Conservation (phyloP, 2,329 filamentous ascomycete species). For the Blumeriella jaapii region DNA sequence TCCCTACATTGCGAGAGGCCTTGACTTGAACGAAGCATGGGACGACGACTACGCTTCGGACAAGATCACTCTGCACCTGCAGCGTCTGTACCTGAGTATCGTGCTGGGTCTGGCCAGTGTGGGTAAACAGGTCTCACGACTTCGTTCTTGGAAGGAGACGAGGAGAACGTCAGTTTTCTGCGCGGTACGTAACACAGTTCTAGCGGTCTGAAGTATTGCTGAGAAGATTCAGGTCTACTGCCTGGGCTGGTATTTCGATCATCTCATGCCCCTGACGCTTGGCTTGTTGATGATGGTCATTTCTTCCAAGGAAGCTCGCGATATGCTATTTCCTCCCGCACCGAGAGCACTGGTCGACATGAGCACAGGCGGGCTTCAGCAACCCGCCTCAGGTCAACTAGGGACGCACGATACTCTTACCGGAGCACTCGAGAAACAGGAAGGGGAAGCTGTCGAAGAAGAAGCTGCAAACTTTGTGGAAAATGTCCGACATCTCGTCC, state of each 20-base stretch:
- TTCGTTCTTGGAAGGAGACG: conserved; percentile 17
- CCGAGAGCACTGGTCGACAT: conserved; percentile 14
- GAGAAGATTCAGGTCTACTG: conserved; percentile 4
- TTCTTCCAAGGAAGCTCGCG: conserved; percentile 4
- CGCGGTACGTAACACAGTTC: not conserved
- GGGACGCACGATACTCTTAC: conserved; percentile 15
- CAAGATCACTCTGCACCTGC: conserved; percentile 14
- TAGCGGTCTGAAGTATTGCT: not conserved
- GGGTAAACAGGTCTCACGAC: conserved; percentile 14
- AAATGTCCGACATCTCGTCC: conserved; percentile 8
- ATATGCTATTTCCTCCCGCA: conserved; percentile 12
- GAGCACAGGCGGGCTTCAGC: conserved; percentile 13
- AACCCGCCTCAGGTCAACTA: conserved; percentile 12
- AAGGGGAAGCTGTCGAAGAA: conserved; percentile 16
- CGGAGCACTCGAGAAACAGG: conserved; percentile 16
- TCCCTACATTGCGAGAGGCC: conserved; percentile 6
- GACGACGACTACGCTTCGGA: conserved; percentile 13
- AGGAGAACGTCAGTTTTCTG: conserved; percentile 13
- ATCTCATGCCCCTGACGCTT: conserved; percentile 13
- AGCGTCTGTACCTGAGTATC: conserved; percentile 14
- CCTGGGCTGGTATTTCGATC: conserved; percentile 13
- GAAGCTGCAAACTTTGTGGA: conserved; percentile 17
- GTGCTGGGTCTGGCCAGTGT: conserved; percentile 10
- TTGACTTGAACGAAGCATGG: conserved; percentile 14
- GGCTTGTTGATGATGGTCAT: conserved; percentile 12